phyloP scores from a whole-genome alignment of 2,329 filamentous ascomycete species.

The Pyrenophora seminiperda region DNA sequence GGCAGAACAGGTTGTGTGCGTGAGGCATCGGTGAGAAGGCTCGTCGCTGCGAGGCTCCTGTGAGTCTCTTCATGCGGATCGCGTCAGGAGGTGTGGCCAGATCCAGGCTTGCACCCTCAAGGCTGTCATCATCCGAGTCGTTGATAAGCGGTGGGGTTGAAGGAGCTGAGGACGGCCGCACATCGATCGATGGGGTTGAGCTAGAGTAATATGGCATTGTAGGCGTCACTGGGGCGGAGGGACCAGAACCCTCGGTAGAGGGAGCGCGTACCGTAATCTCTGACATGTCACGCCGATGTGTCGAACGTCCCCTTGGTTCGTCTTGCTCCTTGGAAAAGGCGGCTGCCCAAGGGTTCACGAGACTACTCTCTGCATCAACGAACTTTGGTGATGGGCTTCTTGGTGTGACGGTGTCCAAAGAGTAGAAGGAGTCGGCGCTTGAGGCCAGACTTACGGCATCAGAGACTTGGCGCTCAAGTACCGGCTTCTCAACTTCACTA shows the following conservation, averaged over 20 bases:
- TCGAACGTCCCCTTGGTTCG: constrained; percentile 34
- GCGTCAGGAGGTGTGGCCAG: constrained; percentile 49
- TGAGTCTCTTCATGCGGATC: constrained; percentile 49
- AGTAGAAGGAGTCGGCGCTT: constrained; percentile 48
- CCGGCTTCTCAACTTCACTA: constrained; percentile 11
- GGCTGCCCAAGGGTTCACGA: constrained; percentile 38
- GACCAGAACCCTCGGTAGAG: constrained; percentile 21
- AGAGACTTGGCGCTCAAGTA: constrained; percentile 30
- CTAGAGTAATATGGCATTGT: constrained; percentile 24
- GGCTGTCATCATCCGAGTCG: constrained; percentile 52
- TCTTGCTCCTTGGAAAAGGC: constrained; percentile 15
- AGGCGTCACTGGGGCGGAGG: constrained; percentile 29
- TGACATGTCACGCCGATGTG: constrained; percentile 45
- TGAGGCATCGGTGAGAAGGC: constrained; percentile 71
- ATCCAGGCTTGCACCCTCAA: constrained; percentile 47
- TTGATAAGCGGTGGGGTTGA: constrained; percentile 53
- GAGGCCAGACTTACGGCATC: constrained; percentile 44
- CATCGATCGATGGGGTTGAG: constrained; percentile 25
- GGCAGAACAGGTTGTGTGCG: constrained; percentile 68
- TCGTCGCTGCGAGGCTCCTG: constrained; percentile 62
- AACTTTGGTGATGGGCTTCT: constrained; percentile 39
- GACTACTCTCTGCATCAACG: constrained; percentile 37
- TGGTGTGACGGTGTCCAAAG: constrained; percentile 31
- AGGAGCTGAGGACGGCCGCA: constrained; percentile 42
- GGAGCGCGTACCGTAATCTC: constrained; percentile 43